Conservation (phyloP, 2,329 filamentous ascomycete genomes). For the Ophiocordyceps camponoti-rufipedis region DNA sequence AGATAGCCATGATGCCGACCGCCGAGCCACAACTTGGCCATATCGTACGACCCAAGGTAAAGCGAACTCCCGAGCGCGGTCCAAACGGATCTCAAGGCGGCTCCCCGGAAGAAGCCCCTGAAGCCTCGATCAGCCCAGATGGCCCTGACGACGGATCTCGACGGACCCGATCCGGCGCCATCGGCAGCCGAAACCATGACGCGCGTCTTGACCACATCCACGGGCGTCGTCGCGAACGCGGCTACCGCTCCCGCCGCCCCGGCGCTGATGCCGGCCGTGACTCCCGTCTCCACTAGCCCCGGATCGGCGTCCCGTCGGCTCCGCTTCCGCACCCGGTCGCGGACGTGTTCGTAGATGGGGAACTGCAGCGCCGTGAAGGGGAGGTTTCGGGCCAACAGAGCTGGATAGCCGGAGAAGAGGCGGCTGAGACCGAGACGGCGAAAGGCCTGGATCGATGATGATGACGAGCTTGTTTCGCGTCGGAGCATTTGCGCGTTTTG, state of each 20-base stretch:
- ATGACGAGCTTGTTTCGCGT: slow-evolving; percentile 7
- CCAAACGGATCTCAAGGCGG: slow-evolving; percentile 55
- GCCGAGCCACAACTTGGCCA: slow-evolving; percentile 45
- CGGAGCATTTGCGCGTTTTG: slow-evolving; percentile 79
- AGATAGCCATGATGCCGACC: slow-evolving; percentile 10
- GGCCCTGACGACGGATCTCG: slow-evolving; percentile 42
- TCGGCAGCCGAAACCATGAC: slow-evolving; percentile 57
- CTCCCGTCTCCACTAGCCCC: slow-evolving; percentile 43
- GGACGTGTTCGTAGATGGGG: slow-evolving; percentile 62
- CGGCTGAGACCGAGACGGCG: slow-evolving; percentile 27
- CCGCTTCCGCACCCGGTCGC: slow-evolving; percentile 28
- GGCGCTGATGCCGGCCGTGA: slow-evolving; percentile 56
- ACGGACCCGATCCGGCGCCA: slow-evolving; percentile 7
- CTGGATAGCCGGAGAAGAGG: slow-evolving; percentile 56
- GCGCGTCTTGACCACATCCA: slow-evolving; percentile 77
- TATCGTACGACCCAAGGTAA: slow-evolving; percentile 77
- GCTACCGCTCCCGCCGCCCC: slow-evolving; percentile 57
- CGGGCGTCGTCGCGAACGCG: slow-evolving; percentile 68
- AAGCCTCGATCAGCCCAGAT: slow-evolving; percentile 50
- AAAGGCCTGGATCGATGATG: slow-evolving; percentile 30
- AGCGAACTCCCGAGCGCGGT: slow-evolving; percentile 68
- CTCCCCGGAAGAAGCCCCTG: slow-evolving; percentile 61
- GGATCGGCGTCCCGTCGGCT: slow-evolving; percentile 7
- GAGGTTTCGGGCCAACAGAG: slow-evolving; percentile 64
- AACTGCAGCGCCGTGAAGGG: slow-evolving; percentile 83